Evolutionary conservation across 2,329 filamentous ascomycete genomes (phyloP).

Genomic region (Aspergillus tanneri): DNA sequence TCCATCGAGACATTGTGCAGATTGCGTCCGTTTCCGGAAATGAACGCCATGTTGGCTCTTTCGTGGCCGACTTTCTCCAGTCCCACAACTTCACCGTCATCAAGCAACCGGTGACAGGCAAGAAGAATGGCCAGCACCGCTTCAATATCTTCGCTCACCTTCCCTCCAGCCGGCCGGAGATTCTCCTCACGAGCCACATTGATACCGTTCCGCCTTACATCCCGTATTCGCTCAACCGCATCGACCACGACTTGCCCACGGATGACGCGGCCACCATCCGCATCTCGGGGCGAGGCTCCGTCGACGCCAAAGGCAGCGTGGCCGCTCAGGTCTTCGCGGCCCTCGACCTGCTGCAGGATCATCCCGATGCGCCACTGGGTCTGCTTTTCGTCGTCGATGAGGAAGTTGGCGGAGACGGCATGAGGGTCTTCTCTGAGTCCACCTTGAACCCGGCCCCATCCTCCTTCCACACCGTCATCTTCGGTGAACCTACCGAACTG

Average conservation of each 20-base stretch:
- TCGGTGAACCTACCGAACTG: constrained; percentile 89
- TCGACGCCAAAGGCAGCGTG: constrained; percentile 49
- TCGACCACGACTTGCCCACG: constrained; percentile 28
- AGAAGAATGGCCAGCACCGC: constrained; percentile 42
- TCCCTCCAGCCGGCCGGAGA: constrained; percentile 27
- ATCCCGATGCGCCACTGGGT: constrained; percentile 43
- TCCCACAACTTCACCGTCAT: constrained; percentile 62
- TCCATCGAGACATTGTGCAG: constrained; percentile 74
- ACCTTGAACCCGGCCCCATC: constrained; percentile 48
- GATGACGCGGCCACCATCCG: constrained; percentile 29
- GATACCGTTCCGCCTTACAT: constrained; percentile 62
- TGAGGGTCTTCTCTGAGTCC: constrained; percentile 57
- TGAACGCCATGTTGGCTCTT: constrained; percentile 67
- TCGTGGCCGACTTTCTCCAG: constrained; percentile 66
- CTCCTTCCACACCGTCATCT: constrained; percentile 70
- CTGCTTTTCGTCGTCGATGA: constrained; percentile 74
- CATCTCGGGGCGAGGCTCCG: constrained; percentile 47
- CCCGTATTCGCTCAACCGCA: constrained; percentile 48
- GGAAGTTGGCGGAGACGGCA: constrained; percentile 77
- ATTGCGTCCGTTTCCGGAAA: constrained; percentile 69
- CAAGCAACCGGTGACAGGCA: constrained; percentile 46
- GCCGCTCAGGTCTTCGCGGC: constrained; percentile 45
- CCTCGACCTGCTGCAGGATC: constrained; percentile 46
- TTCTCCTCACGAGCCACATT: constrained; percentile 69
- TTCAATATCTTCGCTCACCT: constrained; percentile 75